These are phyloP conservation scores for Cucumis sativus DNA, from an alignment of 306 rosid genomes.

Conservation along the genomic window Cucumber_9930_V3 NC_026661.2:11386501-11387000, in stretches of 20 bases:
- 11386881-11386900: background rate
- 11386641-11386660: background rate
- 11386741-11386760: slow-evolving; percentile 66
- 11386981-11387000: no score
- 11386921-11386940: background rate
- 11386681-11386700: background rate
- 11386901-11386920: background rate
- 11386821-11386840: slow-evolving; percentile 37
- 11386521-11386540: background rate
- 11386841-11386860: background rate
- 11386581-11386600: background rate
- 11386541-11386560: background rate
- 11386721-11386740: background rate
- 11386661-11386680: background rate
- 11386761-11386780: slow-evolving; percentile 36
- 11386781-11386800: slow-evolving; percentile 47
- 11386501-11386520: background rate
- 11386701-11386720: background rate
- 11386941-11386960: no score
- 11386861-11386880: background rate
- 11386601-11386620: background rate
- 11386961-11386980: no score
- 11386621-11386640: background rate
- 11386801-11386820: slow-evolving; percentile 93
- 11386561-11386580: background rate